These are phyloP conservation scores for Exophiala aquamarina DNA, from an alignment of 2,329 filamentous ascomycete genomes.

Conservation along the genomic window DNA sequence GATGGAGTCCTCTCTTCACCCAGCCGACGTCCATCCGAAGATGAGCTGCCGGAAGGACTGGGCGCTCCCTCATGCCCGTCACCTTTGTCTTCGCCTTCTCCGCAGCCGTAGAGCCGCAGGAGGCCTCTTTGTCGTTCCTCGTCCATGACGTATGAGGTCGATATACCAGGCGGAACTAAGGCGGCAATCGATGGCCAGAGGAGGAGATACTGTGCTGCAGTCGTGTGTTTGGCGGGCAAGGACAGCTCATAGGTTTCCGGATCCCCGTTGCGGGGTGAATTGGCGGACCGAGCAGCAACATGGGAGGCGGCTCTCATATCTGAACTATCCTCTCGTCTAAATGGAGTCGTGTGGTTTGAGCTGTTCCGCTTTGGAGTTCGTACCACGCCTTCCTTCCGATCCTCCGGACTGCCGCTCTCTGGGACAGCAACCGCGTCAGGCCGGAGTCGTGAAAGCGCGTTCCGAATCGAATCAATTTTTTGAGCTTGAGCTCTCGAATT, in stretches of 20 bases:
- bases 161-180: constrained; percentile 54
- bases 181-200: constrained; percentile 67
- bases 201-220: constrained; percentile 79
- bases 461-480: constrained; percentile 14
- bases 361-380: constrained; percentile 37
- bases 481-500: constrained; percentile 13
- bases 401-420: constrained; percentile 2
- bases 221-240: constrained; percentile 84
- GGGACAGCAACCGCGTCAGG: constrained; percentile 8
- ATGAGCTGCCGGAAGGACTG: constrained; percentile 41
- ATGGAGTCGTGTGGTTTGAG: constrained; percentile 5
- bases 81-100: constrained; percentile 68
- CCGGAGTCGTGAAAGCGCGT: background rate
- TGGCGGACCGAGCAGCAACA: constrained; percentile 45
- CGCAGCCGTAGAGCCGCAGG: constrained; percentile 73
- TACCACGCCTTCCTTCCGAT: constrained; percentile 19
- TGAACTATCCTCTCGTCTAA: constrained; percentile 29
- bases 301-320: constrained; percentile 9
- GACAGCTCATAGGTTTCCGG: constrained; percentile 59
- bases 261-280: too few species aligned
- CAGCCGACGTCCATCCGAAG: constrained; percentile 27
- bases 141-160: constrained; percentile 66
- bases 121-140: constrained; percentile 73
- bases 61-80: constrained; percentile 43
- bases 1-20: constrained; percentile 38